Evolutionary conservation across 2,329 filamentous ascomycete species (phyloP).

Genomic region (Beauveria bassiana): DNA sequence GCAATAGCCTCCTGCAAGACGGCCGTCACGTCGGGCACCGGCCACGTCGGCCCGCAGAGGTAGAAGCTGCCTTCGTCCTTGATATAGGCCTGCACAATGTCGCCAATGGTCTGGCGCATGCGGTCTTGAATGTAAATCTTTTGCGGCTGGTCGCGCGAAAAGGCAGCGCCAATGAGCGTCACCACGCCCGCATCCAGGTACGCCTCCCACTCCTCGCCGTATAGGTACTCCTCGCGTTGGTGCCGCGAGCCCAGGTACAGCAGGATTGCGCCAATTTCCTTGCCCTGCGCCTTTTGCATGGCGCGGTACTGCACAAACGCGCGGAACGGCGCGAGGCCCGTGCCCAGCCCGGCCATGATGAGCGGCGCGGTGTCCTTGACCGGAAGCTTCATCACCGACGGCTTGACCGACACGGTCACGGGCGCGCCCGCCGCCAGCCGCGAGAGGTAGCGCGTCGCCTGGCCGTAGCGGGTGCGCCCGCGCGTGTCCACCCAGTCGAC

Average conservation of each 20-base stretch:
- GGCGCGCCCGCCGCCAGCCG: slow-evolving; percentile 64
- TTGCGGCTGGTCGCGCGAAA: slow-evolving; percentile 91
- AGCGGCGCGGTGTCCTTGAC: slow-evolving; percentile 78
- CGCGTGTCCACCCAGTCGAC: slow-evolving; percentile 89
- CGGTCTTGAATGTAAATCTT: slow-evolving; percentile 99
- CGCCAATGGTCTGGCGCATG: slow-evolving; percentile 79
- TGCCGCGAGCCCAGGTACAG: slow-evolving; percentile 96
- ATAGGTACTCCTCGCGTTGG: slow-evolving; percentile 97
- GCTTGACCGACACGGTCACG: slow-evolving; percentile 91
- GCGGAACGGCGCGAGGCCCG: slow-evolving; percentile 96
- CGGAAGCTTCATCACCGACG: slow-evolving; percentile 98
- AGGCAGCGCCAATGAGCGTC: slow-evolving; percentile 85
- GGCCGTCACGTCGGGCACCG: slow-evolving; percentile 90
- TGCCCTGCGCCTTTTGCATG: slow-evolving; percentile 95
- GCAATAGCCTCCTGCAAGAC: slow-evolving; percentile 91
- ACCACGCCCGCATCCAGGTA: slow-evolving; percentile 94
- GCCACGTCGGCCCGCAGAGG: slow-evolving; percentile 96
- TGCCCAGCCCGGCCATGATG: slow-evolving; percentile 99
- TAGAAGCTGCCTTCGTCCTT: slow-evolving; percentile 88
- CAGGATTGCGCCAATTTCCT: slow-evolving; percentile 86
- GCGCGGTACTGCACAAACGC: slow-evolving; percentile 97
- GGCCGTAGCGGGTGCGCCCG: slow-evolving; percentile 83
- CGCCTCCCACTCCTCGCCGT: slow-evolving; percentile 98
- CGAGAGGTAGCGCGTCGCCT: slow-evolving; percentile 86
- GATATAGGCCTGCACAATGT: slow-evolving; percentile 82